These are phyloP conservation scores for Hyphopichia wangnamkhiaoensis DNA, from an alignment of 1,139 yeast genomes.

Conservation along the genomic window DNA sequence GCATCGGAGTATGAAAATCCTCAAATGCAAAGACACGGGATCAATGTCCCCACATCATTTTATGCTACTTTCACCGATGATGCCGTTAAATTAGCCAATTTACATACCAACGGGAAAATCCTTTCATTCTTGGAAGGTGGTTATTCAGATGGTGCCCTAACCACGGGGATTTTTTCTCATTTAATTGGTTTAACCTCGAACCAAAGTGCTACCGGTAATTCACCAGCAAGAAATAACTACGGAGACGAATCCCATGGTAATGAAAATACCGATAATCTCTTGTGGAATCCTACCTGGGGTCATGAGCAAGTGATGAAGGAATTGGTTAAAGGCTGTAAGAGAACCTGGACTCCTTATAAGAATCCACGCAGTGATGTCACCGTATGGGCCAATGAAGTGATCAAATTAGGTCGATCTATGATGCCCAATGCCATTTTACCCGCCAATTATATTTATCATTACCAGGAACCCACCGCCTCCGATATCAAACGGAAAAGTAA, in stretches of 20 bases:
- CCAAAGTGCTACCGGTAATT: not conserved
- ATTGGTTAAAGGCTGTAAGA: constrained; percentile 68
- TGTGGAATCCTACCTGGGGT: constrained; percentile 70
- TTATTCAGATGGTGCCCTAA: constrained; percentile 79
- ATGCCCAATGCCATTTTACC: constrained; percentile 59
- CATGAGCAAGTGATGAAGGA: constrained; percentile 64
- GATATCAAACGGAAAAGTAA: not conserved
- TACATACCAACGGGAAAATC: constrained; percentile 63
- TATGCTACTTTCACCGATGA: constrained; percentile 75
- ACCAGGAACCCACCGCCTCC: constrained; percentile 15
- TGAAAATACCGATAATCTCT: constrained; percentile 30
- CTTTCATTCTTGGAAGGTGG: constrained; percentile 84
- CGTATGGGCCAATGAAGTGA: constrained; percentile 70
- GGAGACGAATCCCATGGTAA: constrained; percentile 1
- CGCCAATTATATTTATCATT: constrained; percentile 37
- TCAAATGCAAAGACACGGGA: constrained; percentile 84
- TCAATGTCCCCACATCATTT: constrained; percentile 80
- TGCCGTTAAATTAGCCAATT: constrained; percentile 62
- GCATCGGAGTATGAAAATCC: constrained; percentile 83
- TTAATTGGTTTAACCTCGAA: constrained; percentile 54
- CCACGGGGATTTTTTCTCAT: constrained; percentile 81
- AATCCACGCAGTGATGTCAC: constrained; percentile 47
- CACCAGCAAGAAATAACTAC: constrained; percentile 1
- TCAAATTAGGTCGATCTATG: constrained; percentile 66
- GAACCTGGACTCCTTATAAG: constrained; percentile 62